These are phyloP conservation scores for Quambalaria eucalypti DNA, from an alignment of 1,284 basidiomycete species.

Conservation along the genomic window DNA sequence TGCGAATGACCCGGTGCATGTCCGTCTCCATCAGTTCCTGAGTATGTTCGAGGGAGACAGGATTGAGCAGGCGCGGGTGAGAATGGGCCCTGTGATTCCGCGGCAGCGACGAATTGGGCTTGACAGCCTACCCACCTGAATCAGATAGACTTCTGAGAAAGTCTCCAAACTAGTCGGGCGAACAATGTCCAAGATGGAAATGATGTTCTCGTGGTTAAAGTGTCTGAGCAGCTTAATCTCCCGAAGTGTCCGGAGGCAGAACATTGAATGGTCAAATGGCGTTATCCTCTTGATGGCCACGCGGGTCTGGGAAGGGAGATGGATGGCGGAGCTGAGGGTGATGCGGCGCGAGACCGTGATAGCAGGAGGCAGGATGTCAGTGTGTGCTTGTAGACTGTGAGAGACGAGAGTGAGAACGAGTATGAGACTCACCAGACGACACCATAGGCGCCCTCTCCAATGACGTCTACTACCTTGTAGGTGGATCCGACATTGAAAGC, in stretches of 20 bases:
- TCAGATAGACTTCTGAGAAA: conserved; percentile 86
- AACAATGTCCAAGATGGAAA: conserved; percentile 33
- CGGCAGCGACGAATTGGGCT: not conserved
- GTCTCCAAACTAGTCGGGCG: conserved; percentile 58
- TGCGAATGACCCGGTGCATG: conserved; percentile 45
- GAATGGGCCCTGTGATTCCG: not conserved
- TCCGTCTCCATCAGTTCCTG: conserved; percentile 47
- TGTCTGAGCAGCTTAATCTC: conserved; percentile 45
- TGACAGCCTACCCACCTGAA: conserved; percentile 49
- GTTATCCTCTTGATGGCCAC: conserved; percentile 50
- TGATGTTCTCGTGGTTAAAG: conserved; percentile 41
- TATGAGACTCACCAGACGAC: conserved; percentile 43
- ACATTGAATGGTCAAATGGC: conserved; percentile 47
- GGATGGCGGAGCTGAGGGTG: conserved; percentile 43
- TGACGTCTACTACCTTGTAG: conserved; percentile 47
- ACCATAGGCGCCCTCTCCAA: conserved; percentile 51
- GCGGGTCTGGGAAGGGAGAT: conserved; percentile 26
- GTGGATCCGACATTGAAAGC: conserved; percentile 20
- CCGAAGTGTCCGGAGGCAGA: conserved; percentile 41
- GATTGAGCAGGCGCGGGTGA: not conserved
- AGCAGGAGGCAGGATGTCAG: not conserved
- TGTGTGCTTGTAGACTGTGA: not conserved
- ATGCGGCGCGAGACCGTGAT: not conserved
- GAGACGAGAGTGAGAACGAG: not conserved
- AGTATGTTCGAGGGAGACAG: not conserved